Percentiles rank a stretch among this genome's conserved stretches.
These are phyloP conservation scores for Cadophora gregata DNA, from an alignment of 2,329 filamentous ascomycete genomes.

Conservation along the genomic window DNA sequence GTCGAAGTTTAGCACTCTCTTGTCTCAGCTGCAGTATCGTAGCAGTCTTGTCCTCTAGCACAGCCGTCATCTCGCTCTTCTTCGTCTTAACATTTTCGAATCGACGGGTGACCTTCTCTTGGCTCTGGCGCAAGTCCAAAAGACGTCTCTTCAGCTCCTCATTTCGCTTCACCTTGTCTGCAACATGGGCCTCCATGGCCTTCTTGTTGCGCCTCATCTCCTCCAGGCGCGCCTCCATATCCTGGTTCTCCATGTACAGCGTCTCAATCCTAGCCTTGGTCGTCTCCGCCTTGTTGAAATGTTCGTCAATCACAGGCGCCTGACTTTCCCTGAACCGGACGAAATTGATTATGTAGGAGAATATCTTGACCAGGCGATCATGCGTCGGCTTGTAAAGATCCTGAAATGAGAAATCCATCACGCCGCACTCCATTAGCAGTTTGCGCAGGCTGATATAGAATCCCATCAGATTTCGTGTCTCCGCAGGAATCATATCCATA, in stretches of 20 bases:
- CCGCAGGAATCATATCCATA: slow-evolving; percentile 80
- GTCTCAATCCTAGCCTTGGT: slow-evolving; percentile 88
- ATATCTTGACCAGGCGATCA: slow-evolving; percentile 89
- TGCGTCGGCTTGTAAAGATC: slow-evolving; percentile 92
- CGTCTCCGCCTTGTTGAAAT: slow-evolving; percentile 88
- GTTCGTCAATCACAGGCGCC: slow-evolving; percentile 85
- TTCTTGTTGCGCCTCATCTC: slow-evolving; percentile 82
- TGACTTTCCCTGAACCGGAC: slow-evolving; percentile 96
- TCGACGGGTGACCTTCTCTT: slow-evolving; percentile 82
- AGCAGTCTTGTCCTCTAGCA: slow-evolving; percentile 74
- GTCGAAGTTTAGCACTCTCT: slow-evolving; percentile 86
- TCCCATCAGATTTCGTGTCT: slow-evolving; percentile 93
- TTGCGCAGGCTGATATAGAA: slow-evolving; percentile 87
- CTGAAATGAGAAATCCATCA: slow-evolving; percentile 91
- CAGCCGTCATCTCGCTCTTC: slow-evolving; percentile 75
- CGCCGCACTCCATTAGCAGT: slow-evolving; percentile 84
- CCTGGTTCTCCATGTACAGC: slow-evolving; percentile 84
- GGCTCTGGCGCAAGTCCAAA: slow-evolving; percentile 78
- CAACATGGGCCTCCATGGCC: slow-evolving; percentile 80
- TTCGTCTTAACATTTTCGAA: slow-evolving; percentile 83
- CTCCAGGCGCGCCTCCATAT: slow-evolving; percentile 78
- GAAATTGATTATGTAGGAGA: slow-evolving; percentile 98
- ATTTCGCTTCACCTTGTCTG: slow-evolving; percentile 84
- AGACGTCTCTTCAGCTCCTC: slow-evolving; percentile 85
- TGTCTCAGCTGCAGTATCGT: slow-evolving; percentile 74